A percentile compares a stretch with the other conserved stretches of the same genome.
These are phyloP conservation scores for Hypoxylon trugodes DNA, from an alignment of 495 filamentous ascomycete species.

Conservation along the genomic window DNA sequence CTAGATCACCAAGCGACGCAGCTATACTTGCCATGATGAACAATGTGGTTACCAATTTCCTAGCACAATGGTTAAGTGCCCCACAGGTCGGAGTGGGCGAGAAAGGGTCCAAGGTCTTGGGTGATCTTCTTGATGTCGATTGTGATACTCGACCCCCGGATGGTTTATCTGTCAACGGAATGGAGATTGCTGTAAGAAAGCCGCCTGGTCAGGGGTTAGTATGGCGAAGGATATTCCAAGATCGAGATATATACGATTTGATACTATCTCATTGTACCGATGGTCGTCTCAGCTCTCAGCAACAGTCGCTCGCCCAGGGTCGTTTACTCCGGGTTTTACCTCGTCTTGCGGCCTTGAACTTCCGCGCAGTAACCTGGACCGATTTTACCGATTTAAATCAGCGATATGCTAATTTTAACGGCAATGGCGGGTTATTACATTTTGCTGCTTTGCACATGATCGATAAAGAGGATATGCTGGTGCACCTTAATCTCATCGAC, in stretches of 20 bases:
- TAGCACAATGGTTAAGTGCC: constrained; percentile 77
- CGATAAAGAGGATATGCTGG: constrained; percentile 74
- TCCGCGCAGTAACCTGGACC: constrained; percentile 65
- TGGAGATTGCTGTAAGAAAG: constrained; percentile 49
- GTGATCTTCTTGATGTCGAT: constrained; percentile 75
- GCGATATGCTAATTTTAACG: constrained; percentile 52
- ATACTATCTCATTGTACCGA: constrained; percentile 68
- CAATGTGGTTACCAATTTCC: constrained; percentile 65
- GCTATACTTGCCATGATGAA: constrained; percentile 73
- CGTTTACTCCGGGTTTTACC: constrained; percentile 76
- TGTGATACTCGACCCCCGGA: constrained; percentile 60
- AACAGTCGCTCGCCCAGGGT: constrained; percentile 81
- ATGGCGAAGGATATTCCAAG: constrained; percentile 76
- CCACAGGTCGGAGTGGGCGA: constrained; percentile 77
- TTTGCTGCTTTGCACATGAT: constrained; percentile 81
- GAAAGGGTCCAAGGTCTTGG: constrained; percentile 70
- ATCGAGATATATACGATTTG: constrained; percentile 70
- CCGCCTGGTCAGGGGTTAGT: constrained; percentile 69
- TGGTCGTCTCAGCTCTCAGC: constrained; percentile 60
- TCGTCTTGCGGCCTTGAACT: constrained; percentile 70
- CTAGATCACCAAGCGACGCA: constrained; percentile 65
- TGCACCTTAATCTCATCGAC: constrained; percentile 80
- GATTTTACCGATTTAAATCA: constrained; percentile 68
- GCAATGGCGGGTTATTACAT: constrained; percentile 69
- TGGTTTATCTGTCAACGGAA: constrained; percentile 35